phyloP scores from a whole-genome alignment of 75 land plant genomes.

The Pinus taeda region DNA sequence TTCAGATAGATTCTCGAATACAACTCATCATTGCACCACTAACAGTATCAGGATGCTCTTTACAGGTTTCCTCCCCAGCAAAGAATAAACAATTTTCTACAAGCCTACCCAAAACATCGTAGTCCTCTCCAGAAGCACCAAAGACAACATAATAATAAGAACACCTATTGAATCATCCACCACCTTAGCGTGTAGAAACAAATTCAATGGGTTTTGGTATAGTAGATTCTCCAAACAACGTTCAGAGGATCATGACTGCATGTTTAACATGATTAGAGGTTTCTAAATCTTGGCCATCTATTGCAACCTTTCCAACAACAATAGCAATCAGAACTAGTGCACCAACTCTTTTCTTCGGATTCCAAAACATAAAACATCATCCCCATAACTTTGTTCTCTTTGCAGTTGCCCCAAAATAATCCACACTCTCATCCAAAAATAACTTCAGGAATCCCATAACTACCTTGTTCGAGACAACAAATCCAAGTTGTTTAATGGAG shows the following conservation, averaged over 20 bases:
- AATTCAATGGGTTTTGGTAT: constrained; percentile 89
- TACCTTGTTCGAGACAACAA: constrained; percentile 92
- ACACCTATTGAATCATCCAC: constrained; percentile 83
- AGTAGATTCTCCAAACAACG: constrained; percentile 71
- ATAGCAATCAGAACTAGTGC: constrained; percentile 95
- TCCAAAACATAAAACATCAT: constrained; percentile 98
- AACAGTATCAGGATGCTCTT: constrained; percentile 99
- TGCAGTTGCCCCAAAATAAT: constrained; percentile 97
- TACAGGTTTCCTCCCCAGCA: constrained; percentile 99
- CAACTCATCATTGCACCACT: constrained; percentile 99
- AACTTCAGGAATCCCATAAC: constrained; percentile 79
- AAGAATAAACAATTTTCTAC: constrained; percentile 91
- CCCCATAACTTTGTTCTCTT: constrained; percentile 73
- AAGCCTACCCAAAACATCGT: constrained; percentile 87
- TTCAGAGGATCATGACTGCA: constrained; percentile 72
- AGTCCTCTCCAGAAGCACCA: constrained; percentile 82
- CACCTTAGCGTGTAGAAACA: constrained; percentile 89
- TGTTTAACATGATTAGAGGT: constrained; percentile 66
- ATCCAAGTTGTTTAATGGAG: constrained; percentile 86
- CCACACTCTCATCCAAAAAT: constrained; percentile 94
- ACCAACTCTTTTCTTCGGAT: constrained; percentile 84
- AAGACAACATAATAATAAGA: constrained; percentile 95
- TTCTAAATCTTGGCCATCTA: constrained; percentile 59
- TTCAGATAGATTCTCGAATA: constrained; percentile 89
- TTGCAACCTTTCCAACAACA: constrained; percentile 91